Conservation (phyloP, 2,329 filamentous ascomycete species). For the Neonectria neomacrospora region DNA sequence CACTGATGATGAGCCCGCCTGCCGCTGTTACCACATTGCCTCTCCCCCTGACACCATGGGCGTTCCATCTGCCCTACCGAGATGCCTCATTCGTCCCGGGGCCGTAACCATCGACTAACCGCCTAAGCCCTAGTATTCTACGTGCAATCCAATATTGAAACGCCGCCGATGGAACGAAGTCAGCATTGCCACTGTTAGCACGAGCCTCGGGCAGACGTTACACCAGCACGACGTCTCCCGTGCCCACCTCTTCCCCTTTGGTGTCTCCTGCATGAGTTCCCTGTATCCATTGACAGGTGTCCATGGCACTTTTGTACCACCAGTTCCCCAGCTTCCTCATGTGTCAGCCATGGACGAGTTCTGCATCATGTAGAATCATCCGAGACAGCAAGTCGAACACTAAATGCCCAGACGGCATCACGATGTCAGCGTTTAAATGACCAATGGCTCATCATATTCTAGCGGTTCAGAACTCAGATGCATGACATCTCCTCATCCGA, state of each 20-base stretch:
- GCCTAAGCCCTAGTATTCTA: neutral
- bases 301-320: neutral
- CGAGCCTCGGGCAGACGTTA: neutral
- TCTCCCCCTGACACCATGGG: neutral
- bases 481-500: no score
- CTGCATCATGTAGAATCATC: neutral
- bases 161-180: neutral
- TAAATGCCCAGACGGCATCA: neutral
- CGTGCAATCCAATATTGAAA: constrained; percentile 2
- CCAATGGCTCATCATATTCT: no score
- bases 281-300: neutral
- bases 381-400: neutral
- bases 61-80: constrained; percentile 9
- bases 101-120: neutral
- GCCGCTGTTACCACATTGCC: neutral
- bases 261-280: neutral
- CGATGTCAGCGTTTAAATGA: no score
- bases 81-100: neutral
- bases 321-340: neutral
- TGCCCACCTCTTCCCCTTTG: neutral
- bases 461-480: no score
- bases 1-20: neutral
- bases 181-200: neutral
- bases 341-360: no score
- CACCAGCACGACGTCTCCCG: neutral